These are phyloP conservation scores for Fusarium armeniacum DNA, from an alignment of 2,329 filamentous ascomycete genomes.

Conservation along the genomic window DNA sequence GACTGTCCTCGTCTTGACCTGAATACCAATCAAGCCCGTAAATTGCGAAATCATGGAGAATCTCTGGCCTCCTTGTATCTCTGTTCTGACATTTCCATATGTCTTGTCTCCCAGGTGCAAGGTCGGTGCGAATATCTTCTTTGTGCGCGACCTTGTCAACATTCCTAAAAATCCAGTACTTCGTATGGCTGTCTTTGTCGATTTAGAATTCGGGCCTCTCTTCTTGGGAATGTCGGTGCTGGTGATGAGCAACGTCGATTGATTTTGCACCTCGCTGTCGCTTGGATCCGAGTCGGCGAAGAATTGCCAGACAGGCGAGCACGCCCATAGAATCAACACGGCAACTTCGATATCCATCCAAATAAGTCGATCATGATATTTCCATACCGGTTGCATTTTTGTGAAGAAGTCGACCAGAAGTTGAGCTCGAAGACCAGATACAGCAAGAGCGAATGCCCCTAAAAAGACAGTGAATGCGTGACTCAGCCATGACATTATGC, in stretches of 20 bases:
- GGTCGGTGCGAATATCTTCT: constrained; percentile 46
- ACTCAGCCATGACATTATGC: constrained; percentile 60
- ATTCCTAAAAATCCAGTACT: constrained; percentile 1
- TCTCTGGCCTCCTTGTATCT: constrained; percentile 49
- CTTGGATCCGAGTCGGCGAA: constrained; percentile 3
- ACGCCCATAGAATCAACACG: constrained; percentile 59
- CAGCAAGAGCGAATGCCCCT: constrained; percentile 58
- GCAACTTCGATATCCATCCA: constrained; percentile 61
- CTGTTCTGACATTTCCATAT: constrained; percentile 51
- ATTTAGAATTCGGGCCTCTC: neutral
- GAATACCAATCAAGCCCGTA: constrained; percentile 42
- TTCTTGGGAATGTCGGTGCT: neutral
- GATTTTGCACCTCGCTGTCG: constrained; percentile 13
- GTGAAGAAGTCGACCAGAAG: constrained; percentile 51
- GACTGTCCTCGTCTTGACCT: constrained; percentile 45
- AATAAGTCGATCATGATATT: constrained; percentile 58
- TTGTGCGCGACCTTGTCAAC: constrained; percentile 29
- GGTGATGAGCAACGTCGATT: constrained; percentile 38
- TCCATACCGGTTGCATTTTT: constrained; percentile 58
- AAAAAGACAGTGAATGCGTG: constrained; percentile 61
- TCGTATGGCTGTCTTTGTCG: constrained; percentile 1
- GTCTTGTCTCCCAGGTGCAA: constrained; percentile 52
- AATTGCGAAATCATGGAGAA: constrained; percentile 47
- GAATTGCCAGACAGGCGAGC: constrained; percentile 56
- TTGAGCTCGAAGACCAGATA: constrained; percentile 55